phyloP scores from a whole-genome alignment of 164 flowering plant genomes.

The Sextonia rubra region DNA sequence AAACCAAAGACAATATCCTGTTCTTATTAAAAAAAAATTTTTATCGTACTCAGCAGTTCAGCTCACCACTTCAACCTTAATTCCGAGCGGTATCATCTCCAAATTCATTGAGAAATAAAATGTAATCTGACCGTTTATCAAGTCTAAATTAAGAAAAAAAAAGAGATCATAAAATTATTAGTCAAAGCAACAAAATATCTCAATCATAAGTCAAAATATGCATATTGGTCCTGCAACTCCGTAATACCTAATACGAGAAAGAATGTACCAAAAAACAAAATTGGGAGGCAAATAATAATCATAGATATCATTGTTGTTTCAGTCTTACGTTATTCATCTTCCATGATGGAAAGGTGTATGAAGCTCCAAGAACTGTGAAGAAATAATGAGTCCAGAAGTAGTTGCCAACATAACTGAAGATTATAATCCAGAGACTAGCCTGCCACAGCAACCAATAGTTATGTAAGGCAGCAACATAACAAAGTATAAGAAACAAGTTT shows the following conservation, averaged over 20 bases:
- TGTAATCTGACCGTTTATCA: background rate
- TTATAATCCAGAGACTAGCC: conserved; percentile 89
- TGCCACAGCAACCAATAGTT: conserved; percentile 26
- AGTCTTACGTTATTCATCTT: conserved; percentile 87
- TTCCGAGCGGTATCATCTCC: background rate
- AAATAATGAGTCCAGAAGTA: conserved; percentile 99
- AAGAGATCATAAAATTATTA: background rate
- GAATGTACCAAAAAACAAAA: background rate
- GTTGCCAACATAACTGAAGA: conserved; percentile 97
- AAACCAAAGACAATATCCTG: background rate
- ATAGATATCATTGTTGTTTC: background rate
- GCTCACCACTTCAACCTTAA: background rate
- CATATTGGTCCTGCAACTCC: background rate
- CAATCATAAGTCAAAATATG: background rate
- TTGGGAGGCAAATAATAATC: background rate
- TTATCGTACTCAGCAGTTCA: background rate
- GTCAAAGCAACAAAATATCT: background rate
- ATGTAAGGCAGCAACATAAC: background rate
- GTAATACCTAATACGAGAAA: background rate
- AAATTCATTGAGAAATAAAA: background rate
- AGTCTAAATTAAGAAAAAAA: background rate
- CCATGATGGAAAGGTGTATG: conserved; percentile 98
- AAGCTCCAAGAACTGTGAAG: conserved; percentile 97
- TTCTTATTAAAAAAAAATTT: background rate
- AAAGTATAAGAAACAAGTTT: background rate